Evolutionary conservation across 495 filamentous ascomycete genomes (phyloP).

Genomic region (Coniosporium apollinis): DNA sequence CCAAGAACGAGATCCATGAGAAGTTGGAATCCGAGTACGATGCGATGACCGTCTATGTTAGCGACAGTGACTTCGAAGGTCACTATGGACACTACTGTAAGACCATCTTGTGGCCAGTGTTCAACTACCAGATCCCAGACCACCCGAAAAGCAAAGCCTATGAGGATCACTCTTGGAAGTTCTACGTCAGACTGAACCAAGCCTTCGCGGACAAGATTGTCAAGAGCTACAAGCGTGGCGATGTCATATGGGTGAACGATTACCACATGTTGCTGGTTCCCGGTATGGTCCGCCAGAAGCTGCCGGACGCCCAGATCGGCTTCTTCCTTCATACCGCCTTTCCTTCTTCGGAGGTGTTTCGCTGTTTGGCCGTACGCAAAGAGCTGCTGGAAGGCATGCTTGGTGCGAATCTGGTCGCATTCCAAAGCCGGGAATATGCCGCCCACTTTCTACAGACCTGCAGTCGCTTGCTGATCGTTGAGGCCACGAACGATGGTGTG

Average conservation of each 20-base stretch:
- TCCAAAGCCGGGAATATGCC: constrained; percentile 84
- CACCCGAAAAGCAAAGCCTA: constrained; percentile 96
- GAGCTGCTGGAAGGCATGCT: constrained; percentile 79
- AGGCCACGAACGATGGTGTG: constrained; percentile 71
- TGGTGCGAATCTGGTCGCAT: constrained; percentile 76
- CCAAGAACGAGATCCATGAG: constrained; percentile 64
- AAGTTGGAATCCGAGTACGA: constrained; percentile 61
- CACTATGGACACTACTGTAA: constrained; percentile 93
- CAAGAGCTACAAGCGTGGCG: constrained; percentile 77
- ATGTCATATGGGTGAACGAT: constrained; percentile 87
- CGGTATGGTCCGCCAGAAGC: constrained; percentile 66
- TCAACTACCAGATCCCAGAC: constrained; percentile 92
- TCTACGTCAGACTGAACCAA: constrained; percentile 79
- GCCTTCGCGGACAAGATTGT: constrained; percentile 79
- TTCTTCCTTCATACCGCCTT: constrained; percentile 93
- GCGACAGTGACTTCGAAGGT: constrained; percentile 76
- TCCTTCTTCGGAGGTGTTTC: constrained; percentile 87
- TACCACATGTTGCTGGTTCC: constrained; percentile 92
- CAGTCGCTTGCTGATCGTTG: constrained; percentile 69
- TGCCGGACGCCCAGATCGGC: constrained; percentile 80
- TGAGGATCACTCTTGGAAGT: constrained; percentile 88
- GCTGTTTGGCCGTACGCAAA: constrained; percentile 69
- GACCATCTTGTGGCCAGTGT: constrained; percentile 39
- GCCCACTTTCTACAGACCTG: constrained; percentile 89
- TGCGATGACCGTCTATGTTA: constrained; percentile 64